phyloP scores from a whole-genome alignment of 257 asterid genomes.

The Solanum paucissectum region DNA sequence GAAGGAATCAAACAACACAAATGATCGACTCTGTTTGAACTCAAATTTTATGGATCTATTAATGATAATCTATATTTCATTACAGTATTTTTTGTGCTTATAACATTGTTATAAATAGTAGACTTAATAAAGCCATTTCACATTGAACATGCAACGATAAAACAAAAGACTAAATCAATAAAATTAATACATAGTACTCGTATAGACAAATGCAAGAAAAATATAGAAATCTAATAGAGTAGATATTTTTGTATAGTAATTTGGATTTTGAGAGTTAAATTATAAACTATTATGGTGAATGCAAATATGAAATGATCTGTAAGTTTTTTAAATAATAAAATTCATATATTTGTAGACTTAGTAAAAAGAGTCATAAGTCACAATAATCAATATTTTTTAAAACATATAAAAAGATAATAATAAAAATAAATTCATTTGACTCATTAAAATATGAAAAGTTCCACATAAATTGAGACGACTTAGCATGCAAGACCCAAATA shows the following conservation, averaged over 20 bases:
- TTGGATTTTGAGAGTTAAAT: neutral
- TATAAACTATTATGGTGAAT: neutral
- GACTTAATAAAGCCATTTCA: neutral
- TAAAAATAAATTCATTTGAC: no score
- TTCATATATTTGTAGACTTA: neutral
- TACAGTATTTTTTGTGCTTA: no score
- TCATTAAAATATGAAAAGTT: no score
- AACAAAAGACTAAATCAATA: neutral
- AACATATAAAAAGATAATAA: neutral
- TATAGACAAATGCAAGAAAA: neutral
- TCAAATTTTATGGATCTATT: no score
- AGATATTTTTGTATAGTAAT: neutral
- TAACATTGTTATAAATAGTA: no score
- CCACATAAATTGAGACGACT: neutral
- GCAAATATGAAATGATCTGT: neutral
- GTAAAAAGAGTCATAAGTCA: neutral
- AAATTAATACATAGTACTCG: neutral
- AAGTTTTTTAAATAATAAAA: neutral
- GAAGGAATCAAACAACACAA: no score
- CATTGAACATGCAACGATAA: neutral
- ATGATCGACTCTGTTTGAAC: no score
- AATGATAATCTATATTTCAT: no score
- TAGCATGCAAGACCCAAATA: neutral
- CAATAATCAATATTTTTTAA: neutral
- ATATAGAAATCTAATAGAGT: no score